Base-by-base conservation (phyloP, 2,329 filamentous ascomycete species). In the Cadophora luteo-olivacea region DNA sequence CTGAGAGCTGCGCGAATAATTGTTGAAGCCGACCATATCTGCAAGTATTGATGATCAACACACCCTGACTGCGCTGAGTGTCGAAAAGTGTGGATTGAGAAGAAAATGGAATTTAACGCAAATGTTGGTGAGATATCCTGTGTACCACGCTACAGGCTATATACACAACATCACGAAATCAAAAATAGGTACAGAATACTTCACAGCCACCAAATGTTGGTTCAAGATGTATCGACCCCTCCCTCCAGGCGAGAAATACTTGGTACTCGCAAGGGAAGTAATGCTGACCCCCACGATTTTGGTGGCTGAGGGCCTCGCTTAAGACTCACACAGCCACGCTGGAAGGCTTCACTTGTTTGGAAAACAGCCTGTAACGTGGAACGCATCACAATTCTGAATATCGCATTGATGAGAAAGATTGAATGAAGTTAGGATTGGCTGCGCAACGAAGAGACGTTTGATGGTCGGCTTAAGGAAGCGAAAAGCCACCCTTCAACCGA, bases 341-440 rank as follows among this genome's bases (percentile, higher is more conserved):
- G 41, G 66, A 19, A 51, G 60, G 65, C 65, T 63, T 52, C 38
- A 6, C 60, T 38, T n/a, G 36, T 7, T 22, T 19, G 16, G 14
- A 14, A 60, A 60, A 65, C 32, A 5, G 14, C 22, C 61, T 48
- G 45, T 11, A 11, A 48, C 45, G 19, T 48, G 19, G 4, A 48
- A 48, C 65, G 68, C 65, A 63, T 51, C 65, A 63, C 52, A 32
- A 12, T 60, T 49, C 49, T n/a, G n/a, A 41, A 48, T 49, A 54
- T n/a, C 22, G n/a, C 5, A n/a, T 54, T 54, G 22, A 64, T 65
- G 52, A 33, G 19, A n/a, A 54, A 22, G 12, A 58, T 52, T 19
- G 14, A 12, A 48, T 12, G 14, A 16, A 54, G 60, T 2, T 3
- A 4, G 16, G 29, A 62, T 57, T 55, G 61, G 52, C 11, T 22